Base-by-base conservation (phyloP, 2,329 filamentous ascomycete species). In the Apiospora marii region DNA sequence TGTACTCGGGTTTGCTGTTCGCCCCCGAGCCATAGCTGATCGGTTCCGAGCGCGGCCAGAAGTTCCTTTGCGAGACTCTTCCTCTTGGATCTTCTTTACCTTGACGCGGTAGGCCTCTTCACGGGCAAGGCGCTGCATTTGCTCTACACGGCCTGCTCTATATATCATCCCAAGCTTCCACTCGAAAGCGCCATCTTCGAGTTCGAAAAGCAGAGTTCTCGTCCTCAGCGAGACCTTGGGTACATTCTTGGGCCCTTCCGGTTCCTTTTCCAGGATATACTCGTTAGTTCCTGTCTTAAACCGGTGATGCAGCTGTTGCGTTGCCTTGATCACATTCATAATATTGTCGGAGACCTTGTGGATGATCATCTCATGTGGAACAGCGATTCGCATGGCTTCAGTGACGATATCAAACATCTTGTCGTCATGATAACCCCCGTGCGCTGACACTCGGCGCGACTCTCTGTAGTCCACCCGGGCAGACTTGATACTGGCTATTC, bases 111-210 rank as follows among this genome's bases (percentile, higher is more conserved):
- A 98, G 0, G 96, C 96, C 75, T 97, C 94, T 81, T 98, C 94
- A 61, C 96, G 91, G 5, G 96, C 95, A 71, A 97, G 85, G 27
- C 96, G 90, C 81, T 98, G 96, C 80, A 92, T 92, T 82, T 98
- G 96, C 81, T 99, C 96, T 71, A 95, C 86, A 27, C 96, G 87
- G 0, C 97, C 96, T 67, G 94, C 91, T 44, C 96, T 92, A 81
- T 98, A 99, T 70, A 99, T 99, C 79, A 95, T 92, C 22, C 95
- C 94, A 13, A 99, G 86, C 80, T 98, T 98, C 94, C 95, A 99
- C 81, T 99, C 96, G 78, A 99, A 99, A 0, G 94, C 92, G 69
- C 96, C 96, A 80, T 99, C 96, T 83, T 99, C 96, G 48, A 99
- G 87, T 79, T 98, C 96, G 73, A 99, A 96, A 2, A 98, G 84